Evolutionary conservation across 2,329 filamentous ascomycete species (phyloP).

Genomic region (Pleoardoris graminearum): DNA sequence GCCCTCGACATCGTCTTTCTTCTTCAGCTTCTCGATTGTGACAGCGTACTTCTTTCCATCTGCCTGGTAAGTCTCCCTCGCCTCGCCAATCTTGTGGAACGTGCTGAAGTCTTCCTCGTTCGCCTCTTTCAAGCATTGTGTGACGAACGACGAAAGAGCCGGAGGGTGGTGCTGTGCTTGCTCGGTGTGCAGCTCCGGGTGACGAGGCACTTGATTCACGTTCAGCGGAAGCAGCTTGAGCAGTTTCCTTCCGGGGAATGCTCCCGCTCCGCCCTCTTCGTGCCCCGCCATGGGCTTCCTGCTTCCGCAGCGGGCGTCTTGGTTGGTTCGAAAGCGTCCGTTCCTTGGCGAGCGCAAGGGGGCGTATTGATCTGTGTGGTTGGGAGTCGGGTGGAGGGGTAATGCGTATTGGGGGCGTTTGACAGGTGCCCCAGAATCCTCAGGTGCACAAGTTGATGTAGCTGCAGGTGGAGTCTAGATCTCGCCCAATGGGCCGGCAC

Average conservation of each 20-base stretch:
- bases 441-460: too few species aligned
- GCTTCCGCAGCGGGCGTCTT: not conserved
- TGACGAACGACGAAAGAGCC: not conserved
- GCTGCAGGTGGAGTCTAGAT: slow-evolving; percentile 4
- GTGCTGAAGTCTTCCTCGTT: slow-evolving; percentile 2
- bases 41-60: not conserved
- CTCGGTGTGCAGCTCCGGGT: slow-evolving; percentile 3
- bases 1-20: slow-evolving; percentile 46
- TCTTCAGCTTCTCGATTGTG: slow-evolving; percentile 16
- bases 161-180: slow-evolving; percentile 3
- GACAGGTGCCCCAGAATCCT: too few species aligned
- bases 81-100: slow-evolving; percentile 4
- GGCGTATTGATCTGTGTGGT: not conserved
- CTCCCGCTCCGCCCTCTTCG: slow-evolving; percentile 3
- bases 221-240: slow-evolving; percentile 3
- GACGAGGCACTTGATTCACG: slow-evolving; percentile 8
- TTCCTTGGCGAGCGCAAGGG: not conserved
- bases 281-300: slow-evolving; percentile 2
- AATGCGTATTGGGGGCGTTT: not conserved
- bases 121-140: slow-evolving; percentile 2
- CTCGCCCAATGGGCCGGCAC: not conserved
- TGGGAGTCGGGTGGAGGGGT: not conserved
- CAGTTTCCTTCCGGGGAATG: not conserved
- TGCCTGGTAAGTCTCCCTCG: not conserved
- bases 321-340: not conserved